Conservation (phyloP, 371 early-diverging fungal species). For the Lichtheimia ramosa region DNA sequence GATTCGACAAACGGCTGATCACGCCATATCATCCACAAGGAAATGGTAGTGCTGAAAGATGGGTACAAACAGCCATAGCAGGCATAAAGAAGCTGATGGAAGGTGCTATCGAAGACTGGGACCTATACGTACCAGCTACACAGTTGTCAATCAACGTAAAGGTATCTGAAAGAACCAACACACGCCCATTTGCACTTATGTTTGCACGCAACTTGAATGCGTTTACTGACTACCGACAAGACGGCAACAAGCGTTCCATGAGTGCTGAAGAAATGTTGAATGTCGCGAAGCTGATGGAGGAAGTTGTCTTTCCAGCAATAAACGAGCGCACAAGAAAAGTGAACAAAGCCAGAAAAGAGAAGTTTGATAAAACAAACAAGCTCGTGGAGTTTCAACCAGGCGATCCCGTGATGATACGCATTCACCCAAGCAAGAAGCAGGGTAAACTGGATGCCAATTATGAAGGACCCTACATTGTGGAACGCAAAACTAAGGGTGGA, state of each 20-base stretch:
- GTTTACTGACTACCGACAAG: background rate
- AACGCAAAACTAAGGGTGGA: conserved; percentile 9
- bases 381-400: background rate
- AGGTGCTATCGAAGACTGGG: conserved; percentile 2
- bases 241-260: background rate
- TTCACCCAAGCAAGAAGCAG: background rate
- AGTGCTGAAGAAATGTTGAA: background rate
- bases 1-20: conserved; percentile 2
- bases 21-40: background rate
- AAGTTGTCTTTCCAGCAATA: background rate
- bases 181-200: background rate
- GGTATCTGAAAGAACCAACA: background rate
- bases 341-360: background rate
- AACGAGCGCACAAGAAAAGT: background rate
- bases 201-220: background rate
- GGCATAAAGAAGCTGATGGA: conserved; percentile 12
- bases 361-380: background rate
- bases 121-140: background rate
- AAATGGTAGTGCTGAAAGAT: conserved; percentile 11
- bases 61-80: background rate
- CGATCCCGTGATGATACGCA: background rate
- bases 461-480: conserved; percentile 6
- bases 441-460: background rate
- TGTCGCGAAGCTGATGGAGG: background rate
- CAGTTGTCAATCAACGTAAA: background rate